Percentiles rank a stretch among this genome's conserved stretches.
These are phyloP conservation scores for Monilinia aucupariae DNA, from an alignment of 2,329 filamentous ascomycete genomes.

Conservation along the genomic window DNA sequence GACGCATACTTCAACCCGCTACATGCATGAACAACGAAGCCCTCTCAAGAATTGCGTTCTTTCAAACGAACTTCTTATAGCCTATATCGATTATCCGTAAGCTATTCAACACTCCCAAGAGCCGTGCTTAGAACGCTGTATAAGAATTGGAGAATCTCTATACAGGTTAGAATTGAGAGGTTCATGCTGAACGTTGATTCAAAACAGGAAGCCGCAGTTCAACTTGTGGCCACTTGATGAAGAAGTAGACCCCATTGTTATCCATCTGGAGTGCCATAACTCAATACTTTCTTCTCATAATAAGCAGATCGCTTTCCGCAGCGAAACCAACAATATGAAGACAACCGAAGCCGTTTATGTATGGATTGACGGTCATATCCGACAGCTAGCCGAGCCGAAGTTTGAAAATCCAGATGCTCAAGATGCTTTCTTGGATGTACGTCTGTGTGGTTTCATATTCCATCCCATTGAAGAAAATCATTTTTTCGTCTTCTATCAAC, in stretches of 20 bases:
- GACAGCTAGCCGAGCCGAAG: neutral
- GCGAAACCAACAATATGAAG: no score
- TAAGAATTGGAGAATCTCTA: neutral
- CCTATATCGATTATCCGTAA: slow-evolving; percentile 3
- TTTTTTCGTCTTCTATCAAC: slow-evolving; percentile 8
- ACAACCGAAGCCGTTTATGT: neutral
- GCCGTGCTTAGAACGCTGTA: neutral
- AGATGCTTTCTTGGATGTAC: no score
- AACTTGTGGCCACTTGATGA: slow-evolving; percentile 7
- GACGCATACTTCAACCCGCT: neutral
- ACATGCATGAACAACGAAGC: slow-evolving; percentile 7
- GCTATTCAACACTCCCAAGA: neutral
- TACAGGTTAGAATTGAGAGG: neutral
- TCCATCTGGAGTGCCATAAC: neutral
- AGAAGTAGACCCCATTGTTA: neutral
- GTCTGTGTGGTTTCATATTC: neutral
- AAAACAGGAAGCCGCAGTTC: slow-evolving; percentile 7
- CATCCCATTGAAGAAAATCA: slow-evolving; percentile 6
- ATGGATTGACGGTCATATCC: neutral
- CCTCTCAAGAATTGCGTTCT: neutral
- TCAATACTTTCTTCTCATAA: neutral
- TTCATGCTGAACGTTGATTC: neutral
- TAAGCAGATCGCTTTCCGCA: neutral
- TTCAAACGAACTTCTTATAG: slow-evolving; percentile 8
- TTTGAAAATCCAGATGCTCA: neutral